Conservation (phyloP, 1,284 basidiomycete genomes). For the Pyrrhoderma noxium region DNA sequence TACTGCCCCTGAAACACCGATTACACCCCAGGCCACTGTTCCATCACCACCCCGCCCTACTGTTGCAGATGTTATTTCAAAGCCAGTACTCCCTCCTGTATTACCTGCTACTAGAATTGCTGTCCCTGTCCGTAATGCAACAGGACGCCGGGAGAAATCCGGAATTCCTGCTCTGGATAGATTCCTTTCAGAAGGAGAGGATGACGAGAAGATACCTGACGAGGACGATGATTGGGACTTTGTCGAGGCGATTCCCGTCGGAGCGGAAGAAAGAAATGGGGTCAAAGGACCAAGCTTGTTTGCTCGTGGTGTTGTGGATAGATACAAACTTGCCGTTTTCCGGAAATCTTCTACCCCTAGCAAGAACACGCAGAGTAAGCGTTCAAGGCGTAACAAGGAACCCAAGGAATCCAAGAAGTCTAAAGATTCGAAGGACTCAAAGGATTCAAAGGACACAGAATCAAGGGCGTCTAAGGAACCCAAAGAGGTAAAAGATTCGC, state of each 20-base stretch:
- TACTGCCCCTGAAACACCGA: constrained; percentile 14
- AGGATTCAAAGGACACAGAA: constrained; percentile 38
- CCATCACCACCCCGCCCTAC: constrained; percentile 1
- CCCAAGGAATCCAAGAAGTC: too few species aligned
- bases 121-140: constrained; percentile 21
- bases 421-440: constrained; percentile 15
- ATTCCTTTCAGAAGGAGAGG: constrained; percentile 49
- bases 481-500: too few species aligned
- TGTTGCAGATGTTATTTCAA: background rate
- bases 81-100: constrained; percentile 1
- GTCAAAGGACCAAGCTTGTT: constrained; percentile 69
- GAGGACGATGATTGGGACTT: constrained; percentile 86
- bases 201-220: constrained; percentile 55
- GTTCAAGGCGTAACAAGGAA: constrained; percentile 20
- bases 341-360: constrained; percentile 63
- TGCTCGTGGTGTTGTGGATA: constrained; percentile 76
- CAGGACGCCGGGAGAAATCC: constrained; percentile 59
- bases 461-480: too few species aligned
- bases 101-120: constrained; percentile 24
- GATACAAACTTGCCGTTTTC: constrained; percentile 75
- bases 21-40: constrained; percentile 6
- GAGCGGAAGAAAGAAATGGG: constrained; percentile 73
- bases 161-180: constrained; percentile 70
- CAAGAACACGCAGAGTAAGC: constrained; percentile 25
- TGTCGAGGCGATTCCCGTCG: constrained; percentile 54